Evolutionary conservation across 2,329 filamentous ascomycete genomes (phyloP).

Genomic region (Coniochaeta prunicola): DNA sequence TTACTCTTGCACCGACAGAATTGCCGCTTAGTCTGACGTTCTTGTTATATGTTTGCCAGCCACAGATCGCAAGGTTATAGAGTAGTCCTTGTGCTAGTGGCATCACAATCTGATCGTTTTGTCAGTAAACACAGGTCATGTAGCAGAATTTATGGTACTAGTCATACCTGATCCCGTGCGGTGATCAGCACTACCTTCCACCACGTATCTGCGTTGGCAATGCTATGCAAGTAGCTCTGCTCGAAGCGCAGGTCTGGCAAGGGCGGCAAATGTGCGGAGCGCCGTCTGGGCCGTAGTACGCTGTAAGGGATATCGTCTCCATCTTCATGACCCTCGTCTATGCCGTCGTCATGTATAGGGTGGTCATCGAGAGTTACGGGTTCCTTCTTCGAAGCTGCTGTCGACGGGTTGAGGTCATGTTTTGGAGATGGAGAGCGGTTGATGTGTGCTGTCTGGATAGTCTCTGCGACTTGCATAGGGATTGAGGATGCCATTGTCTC

Average conservation of each 20-base stretch:
- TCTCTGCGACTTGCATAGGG: conserved; percentile 64
- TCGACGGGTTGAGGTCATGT: conserved; percentile 77
- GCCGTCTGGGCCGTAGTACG: conserved; percentile 48
- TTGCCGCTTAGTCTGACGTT: conserved; percentile 70
- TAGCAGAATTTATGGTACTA: not conserved
- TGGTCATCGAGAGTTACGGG: conserved; percentile 50
- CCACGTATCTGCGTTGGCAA: conserved; percentile 72
- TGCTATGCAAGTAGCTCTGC: conserved; percentile 92
- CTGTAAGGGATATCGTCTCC: conserved; percentile 62
- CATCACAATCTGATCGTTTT: conserved; percentile 59
- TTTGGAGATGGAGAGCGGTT: conserved; percentile 61
- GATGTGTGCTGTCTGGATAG: conserved; percentile 74
- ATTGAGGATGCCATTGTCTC: conserved; percentile 46
- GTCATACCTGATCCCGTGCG: conserved; percentile 71
- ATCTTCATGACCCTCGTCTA: conserved; percentile 38
- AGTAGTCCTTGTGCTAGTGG: conserved; percentile 80
- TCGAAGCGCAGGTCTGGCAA: conserved; percentile 92
- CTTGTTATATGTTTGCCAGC: conserved; percentile 87
- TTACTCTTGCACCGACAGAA: conserved; percentile 65
- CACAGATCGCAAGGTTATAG: conserved; percentile 79
- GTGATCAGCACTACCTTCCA: conserved; percentile 80
- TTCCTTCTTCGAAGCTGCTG: conserved; percentile 59
- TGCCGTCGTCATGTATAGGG: conserved; percentile 45
- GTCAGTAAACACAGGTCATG: not conserved
- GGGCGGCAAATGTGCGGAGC: conserved; percentile 43